Base-by-base conservation (phyloP, 176 grass and related monocot genomes). In the Eleusine coracana region DNA sequence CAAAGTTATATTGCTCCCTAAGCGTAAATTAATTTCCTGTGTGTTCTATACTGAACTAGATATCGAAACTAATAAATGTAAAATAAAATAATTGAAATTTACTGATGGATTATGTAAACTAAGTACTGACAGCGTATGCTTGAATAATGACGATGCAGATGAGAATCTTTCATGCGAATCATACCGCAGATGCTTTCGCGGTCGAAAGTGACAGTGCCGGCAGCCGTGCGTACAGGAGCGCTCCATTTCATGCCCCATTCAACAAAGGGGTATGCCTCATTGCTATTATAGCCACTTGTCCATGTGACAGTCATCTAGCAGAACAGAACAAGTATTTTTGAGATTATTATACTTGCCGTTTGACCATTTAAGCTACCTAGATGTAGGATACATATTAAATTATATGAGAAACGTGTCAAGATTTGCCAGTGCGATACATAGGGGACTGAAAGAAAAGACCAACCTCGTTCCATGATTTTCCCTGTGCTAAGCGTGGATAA, bases 251-350 rank as follows among this genome's bases (percentile, higher is more conserved):
- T 75, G 73, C 88, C 92, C 92, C 92, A 95, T 82, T 98, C 90
- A 10, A 98, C 92, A 68, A 98, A 90, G 61, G 95, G 95, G 91
- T 85, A 86, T 20, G 92, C 92, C 68, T 98, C 95, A 5, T 46
- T 69, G 56, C 62, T 91, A 68, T 82, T 84, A 67, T 98, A 95
- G 7, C 96, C 96, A 74, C 96, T 98, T 77, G 96, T 95, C 96
- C 96, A 98, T 27, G 96, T 93, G 18, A 98, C 90, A 50, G 92
- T 98, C 92, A 98, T 98, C 96, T 98, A 76, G 52, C n/a, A 77
- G 34, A 16, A 46, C 23, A 83, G 38, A 51, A 2, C 4, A 72
- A 40, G n/a, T 4, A 13, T 0, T 14, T 0, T 34, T 42, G 0
- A 60, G 64, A 46, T 14, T 18, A 18, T 2, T 54, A 17, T 62